phyloP scores from a whole-genome alignment of 2,329 filamentous ascomycete species.

The Penicillium sp. region DNA sequence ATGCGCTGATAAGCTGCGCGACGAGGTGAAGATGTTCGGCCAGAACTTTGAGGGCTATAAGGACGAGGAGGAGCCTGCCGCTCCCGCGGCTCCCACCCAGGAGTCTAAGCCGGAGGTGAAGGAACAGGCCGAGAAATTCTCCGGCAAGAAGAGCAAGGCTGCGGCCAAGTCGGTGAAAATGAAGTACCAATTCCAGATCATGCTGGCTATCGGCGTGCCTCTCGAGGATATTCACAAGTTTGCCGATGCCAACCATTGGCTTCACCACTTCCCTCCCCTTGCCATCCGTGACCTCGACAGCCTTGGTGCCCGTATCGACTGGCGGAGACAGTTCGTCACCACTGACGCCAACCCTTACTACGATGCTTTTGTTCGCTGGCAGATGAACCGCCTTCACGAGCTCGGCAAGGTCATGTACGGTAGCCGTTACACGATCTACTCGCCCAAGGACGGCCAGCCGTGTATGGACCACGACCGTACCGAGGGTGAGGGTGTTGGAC shows the following conservation, averaged over 20 bases:
- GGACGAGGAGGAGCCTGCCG: slow-evolving; percentile 53
- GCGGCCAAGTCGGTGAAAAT: slow-evolving; percentile 83
- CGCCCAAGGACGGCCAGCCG: slow-evolving; percentile 79
- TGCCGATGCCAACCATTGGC: slow-evolving; percentile 85
- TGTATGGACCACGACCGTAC: slow-evolving; percentile 84
- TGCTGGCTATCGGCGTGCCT: slow-evolving; percentile 84
- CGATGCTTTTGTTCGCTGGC: slow-evolving; percentile 91
- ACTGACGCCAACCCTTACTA: slow-evolving; percentile 97
- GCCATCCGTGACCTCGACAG: slow-evolving; percentile 71
- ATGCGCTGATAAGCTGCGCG: slow-evolving; percentile 86
- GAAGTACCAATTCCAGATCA: slow-evolving; percentile 95
- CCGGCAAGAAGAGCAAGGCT: slow-evolving; percentile 86
- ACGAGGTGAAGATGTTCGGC: slow-evolving; percentile 86
- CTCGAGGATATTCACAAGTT: slow-evolving; percentile 88
- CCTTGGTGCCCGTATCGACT: slow-evolving; percentile 84
- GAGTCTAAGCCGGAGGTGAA: slow-evolving; percentile 58
- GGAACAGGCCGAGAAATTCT: slow-evolving; percentile 86
- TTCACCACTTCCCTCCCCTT: slow-evolving; percentile 82
- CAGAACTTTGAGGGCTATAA: slow-evolving; percentile 74
- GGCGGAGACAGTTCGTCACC: slow-evolving; percentile 86
- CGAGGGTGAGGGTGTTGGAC: slow-evolving; percentile 72
- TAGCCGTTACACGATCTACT: slow-evolving; percentile 89
- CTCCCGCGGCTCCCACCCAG: slow-evolving; percentile 50
- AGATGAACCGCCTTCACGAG: slow-evolving; percentile 88
- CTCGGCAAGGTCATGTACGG: slow-evolving; percentile 90